Evolutionary conservation across 768 basidiomycete genomes (phyloP).

Genomic region (Pulveroboletus ravenelii): DNA sequence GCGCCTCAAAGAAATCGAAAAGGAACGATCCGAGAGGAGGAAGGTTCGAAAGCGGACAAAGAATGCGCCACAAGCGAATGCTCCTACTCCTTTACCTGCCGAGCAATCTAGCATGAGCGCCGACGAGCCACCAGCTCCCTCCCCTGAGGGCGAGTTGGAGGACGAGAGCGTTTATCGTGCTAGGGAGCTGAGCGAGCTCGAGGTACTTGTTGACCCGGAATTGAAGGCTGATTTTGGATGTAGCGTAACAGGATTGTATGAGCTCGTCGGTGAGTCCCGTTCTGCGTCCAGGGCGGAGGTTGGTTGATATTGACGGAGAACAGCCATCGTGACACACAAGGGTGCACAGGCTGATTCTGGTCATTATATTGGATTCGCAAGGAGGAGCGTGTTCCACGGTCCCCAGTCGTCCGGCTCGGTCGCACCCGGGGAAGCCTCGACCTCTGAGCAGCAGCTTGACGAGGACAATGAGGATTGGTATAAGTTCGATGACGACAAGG

Average conservation of each 20-base stretch:
- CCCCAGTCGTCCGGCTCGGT: constrained; percentile 1
- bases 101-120: constrained; percentile 37
- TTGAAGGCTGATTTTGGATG: constrained; percentile 66
- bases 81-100: constrained; percentile 17
- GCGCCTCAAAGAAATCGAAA: constrained; percentile 74
- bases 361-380: constrained; percentile 92
- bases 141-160: constrained; percentile 39
- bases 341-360: constrained; percentile 92
- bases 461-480: constrained; percentile 83
- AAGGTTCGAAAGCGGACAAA: constrained; percentile 79
- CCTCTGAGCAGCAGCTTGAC: constrained; percentile 25
- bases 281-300: neutral
- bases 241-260: constrained; percentile 81
- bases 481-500: constrained; percentile 97
- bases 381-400: constrained; percentile 66
- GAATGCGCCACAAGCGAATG: constrained; percentile 14
- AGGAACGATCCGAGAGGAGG: constrained; percentile 76
- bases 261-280: constrained; percentile 70
- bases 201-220: constrained; percentile 56
- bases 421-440: constrained; percentile 6
- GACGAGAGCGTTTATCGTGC: constrained; percentile 61
- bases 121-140: constrained; percentile 37
- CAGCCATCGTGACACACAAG: constrained; percentile 95
- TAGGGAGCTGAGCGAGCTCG: constrained; percentile 63
- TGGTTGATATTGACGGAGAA: neutral